phyloP scores from a whole-genome alignment of 257 asterid species.

The Capsicum chinense region DNA sequence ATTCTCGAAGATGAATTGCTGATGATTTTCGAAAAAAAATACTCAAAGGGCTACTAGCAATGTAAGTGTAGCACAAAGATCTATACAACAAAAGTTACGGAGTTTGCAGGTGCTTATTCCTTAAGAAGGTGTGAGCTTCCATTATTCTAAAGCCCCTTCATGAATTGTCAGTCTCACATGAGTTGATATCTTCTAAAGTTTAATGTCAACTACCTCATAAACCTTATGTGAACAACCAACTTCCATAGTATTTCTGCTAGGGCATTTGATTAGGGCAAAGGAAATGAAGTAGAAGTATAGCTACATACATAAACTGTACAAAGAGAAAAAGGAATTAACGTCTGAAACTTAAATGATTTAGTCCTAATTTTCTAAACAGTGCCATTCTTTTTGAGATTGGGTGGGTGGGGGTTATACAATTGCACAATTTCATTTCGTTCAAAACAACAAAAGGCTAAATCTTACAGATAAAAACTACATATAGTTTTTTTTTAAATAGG shows the following conservation, averaged over 20 bases:
- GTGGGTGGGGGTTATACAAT: not conserved
- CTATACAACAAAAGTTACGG: not conserved
- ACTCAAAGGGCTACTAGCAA: not conserved
- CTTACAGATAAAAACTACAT: too few species aligned
- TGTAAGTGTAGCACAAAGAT: not conserved
- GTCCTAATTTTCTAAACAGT: not conserved
- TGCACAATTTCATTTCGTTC: not conserved
- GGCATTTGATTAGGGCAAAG: slow-evolving; percentile 2
- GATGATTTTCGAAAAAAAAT: not conserved
- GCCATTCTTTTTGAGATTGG: not conserved
- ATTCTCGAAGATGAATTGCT: too few species aligned
- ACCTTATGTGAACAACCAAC: not conserved
- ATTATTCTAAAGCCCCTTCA: slow-evolving; percentile 8
- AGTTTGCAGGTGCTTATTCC: slow-evolving; percentile 3
- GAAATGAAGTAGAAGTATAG: not conserved
- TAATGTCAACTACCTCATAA: not conserved
- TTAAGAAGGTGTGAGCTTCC: slow-evolving; percentile 11
- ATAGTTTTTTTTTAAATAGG: too few species aligned
- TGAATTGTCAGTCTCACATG: not conserved
- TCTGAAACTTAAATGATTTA: not conserved
- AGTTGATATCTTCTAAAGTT: not conserved
- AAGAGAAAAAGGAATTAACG: not conserved
- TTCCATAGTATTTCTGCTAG: not conserved
- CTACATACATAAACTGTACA: not conserved
- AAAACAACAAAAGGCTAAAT: too few species aligned